Evolutionary conservation across 2,329 filamentous ascomycete genomes (phyloP).

Genomic region (Fusarium sulawesiense): DNA sequence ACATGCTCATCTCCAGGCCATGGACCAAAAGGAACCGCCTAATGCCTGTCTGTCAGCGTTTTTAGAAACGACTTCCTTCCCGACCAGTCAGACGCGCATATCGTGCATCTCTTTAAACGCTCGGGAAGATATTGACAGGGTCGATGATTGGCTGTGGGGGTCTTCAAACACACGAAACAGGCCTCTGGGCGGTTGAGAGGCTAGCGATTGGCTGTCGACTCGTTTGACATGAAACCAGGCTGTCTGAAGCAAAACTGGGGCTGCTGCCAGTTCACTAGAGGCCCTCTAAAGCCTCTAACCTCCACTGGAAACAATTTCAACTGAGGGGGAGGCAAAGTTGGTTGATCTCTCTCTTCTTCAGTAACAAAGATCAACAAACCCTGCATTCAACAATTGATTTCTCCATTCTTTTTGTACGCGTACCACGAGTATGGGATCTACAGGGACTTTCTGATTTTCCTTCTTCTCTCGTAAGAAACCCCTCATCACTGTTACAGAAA

Average conservation of each 20-base stretch:
- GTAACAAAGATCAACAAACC: slow-evolving; percentile 24
- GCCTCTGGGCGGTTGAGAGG: slow-evolving; percentile 18
- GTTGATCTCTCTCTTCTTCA: neutral
- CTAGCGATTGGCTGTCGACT: slow-evolving; percentile 25
- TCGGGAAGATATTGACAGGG: slow-evolving; percentile 22
- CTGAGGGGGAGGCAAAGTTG: slow-evolving; percentile 16
- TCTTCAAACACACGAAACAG: slow-evolving; percentile 34
- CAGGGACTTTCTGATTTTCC: neutral
- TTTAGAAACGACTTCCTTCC: slow-evolving; percentile 16
- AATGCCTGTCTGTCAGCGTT: slow-evolving; percentile 4
- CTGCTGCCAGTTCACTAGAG: neutral
- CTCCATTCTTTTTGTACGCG: slow-evolving; percentile 24
- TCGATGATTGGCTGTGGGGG: slow-evolving; percentile 12
- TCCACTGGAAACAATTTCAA: neutral
- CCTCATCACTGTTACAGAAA: slow-evolving; percentile 13
- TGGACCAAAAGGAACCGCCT: slow-evolving; percentile 8
- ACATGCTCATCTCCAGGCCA: neutral
- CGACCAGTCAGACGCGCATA: slow-evolving; percentile 12
- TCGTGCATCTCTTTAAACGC: slow-evolving; percentile 27
- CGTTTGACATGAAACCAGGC: slow-evolving; percentile 33
- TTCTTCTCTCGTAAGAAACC: slow-evolving; percentile 6
- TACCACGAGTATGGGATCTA: slow-evolving; percentile 20
- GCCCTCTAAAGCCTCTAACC: neutral
- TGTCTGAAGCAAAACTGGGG: slow-evolving; percentile 37
- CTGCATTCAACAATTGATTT: slow-evolving; percentile 6